Evolutionary conservation across 2,329 filamentous ascomycete species (phyloP).

Genomic region (Aspergillus candidus): DNA sequence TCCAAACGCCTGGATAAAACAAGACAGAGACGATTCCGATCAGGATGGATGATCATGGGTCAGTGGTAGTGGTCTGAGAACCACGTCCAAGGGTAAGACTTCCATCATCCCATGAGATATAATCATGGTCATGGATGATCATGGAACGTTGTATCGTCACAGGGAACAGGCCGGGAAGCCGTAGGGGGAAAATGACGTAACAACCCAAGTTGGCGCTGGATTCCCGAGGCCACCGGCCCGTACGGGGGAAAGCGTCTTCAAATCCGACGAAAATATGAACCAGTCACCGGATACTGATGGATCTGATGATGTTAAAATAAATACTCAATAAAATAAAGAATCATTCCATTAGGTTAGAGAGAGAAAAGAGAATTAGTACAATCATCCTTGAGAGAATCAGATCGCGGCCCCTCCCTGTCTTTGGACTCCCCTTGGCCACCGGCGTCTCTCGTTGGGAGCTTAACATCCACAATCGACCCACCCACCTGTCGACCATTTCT

Average conservation of each 20-base stretch:
- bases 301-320: too few relatives aligned
- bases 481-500: constrained; percentile 17
- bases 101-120: too few relatives aligned
- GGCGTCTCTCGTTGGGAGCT: constrained; percentile 8
- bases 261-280: constrained; percentile 9
- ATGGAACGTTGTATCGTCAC: neutral
- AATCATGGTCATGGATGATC: neutral
- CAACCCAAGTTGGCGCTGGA: neutral
- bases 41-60: too few relatives aligned
- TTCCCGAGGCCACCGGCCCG: constrained; percentile 12
- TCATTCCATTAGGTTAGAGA: too few relatives aligned
- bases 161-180: constrained; percentile 8
- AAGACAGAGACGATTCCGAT: too few relatives aligned
- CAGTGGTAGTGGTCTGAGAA: too few relatives aligned
- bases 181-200: constrained; percentile 10
- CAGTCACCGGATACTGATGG: neutral
- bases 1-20: too few relatives aligned
- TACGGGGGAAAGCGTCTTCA: constrained; percentile 12
- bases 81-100: too few relatives aligned
- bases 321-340: too few relatives aligned
- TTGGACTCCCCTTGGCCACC: constrained; percentile 1
- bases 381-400: neutral
- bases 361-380: constrained; percentile 7
- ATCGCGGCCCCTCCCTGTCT: too few relatives aligned
- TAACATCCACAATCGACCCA: constrained; percentile 31